Base-by-base conservation (phyloP, 2,329 filamentous ascomycete species). In the Fusarium sterilihyphosum region DNA sequence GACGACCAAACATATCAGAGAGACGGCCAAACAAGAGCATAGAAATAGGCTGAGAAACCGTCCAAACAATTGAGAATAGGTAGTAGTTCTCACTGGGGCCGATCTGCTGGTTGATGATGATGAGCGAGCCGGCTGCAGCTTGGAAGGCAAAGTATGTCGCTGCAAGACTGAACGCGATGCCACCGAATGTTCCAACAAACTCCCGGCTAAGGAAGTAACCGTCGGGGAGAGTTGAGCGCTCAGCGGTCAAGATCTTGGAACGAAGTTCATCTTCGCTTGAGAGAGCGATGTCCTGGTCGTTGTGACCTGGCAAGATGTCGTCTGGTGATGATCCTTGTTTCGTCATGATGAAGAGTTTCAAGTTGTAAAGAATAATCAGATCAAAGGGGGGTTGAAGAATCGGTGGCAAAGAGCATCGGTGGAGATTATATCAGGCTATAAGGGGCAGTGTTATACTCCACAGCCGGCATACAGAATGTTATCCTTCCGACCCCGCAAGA, bases 361-460 rank as follows among this genome's bases (percentile, higher is more conserved):
- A 18, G 22, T 33, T 0, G 7, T 31, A n/a, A 9, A 9, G 0
- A 5, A 33, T 17, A 13, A n/a, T 18, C 2, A n/a, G 14, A 13
- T 50, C 22, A 33, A n/a, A 18, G 14, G 7, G 14, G 4, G 2
- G 9, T 31, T n/a, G 14, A 2, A 4, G 3, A 18, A n/a, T 50
- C 3, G 26, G 11, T 47, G 10, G 18, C 18, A 18, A 29, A 47
- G 1, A 47, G 14, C 13, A 49, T 16, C 16, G 29, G 29, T 13
- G 16, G 47, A 18, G 47, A 50, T 33, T 50, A 2, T 50, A 10
- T 18, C 16, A 9, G 22, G 22, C 29, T 13, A 31, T 50, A 50
- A 13, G 29, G 46, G 14, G 16, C 29, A 50, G 3, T 50, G 22
- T 50, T 50, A 50, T 50, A 33, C 47, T 50, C 47, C 47, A 50